Conservation (phyloP, 1,139 yeast genomes). For the Groenewaldozyma sp. region DNA sequence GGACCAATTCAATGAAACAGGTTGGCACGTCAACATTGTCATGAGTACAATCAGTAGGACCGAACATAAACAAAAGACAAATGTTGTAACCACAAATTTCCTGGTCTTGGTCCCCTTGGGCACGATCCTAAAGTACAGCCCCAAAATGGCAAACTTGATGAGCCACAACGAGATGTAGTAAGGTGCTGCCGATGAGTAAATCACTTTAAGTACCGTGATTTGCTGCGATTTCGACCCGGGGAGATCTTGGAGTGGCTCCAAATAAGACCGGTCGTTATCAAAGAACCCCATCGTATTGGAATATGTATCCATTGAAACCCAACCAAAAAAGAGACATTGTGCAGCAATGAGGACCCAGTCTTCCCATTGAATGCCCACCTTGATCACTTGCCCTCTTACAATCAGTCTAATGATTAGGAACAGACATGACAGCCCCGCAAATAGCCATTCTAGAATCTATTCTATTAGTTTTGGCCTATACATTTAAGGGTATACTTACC, state of each 20-base stretch:
- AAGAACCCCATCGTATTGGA: slow-evolving; percentile 22
- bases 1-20: slow-evolving; percentile 25
- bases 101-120: slow-evolving; percentile 21
- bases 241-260: slow-evolving; percentile 16
- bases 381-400: slow-evolving; percentile 18
- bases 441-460: slow-evolving; percentile 21
- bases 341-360: slow-evolving; percentile 22
- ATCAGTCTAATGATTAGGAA: slow-evolving; percentile 19
- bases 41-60: slow-evolving; percentile 18
- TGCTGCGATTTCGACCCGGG: slow-evolving; percentile 14
- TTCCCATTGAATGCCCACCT: slow-evolving; percentile 23
- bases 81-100: slow-evolving; percentile 16
- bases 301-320: slow-evolving; percentile 25
- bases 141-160: slow-evolving; percentile 25
- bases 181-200: slow-evolving; percentile 24
- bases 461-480: background rate
- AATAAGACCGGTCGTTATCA: slow-evolving; percentile 22
- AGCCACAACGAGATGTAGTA: slow-evolving; percentile 25
- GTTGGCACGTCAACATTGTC: slow-evolving; percentile 23
- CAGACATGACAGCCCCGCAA: slow-evolving; percentile 16
- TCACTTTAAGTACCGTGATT: slow-evolving; percentile 19
- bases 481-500: slow-evolving; percentile 4
- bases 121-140: slow-evolving; percentile 23
- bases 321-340: slow-evolving; percentile 20
- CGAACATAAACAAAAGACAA: slow-evolving; percentile 13